These are phyloP conservation scores for Peronospora farinosa DNA, from an alignment of 352 stramenopile genomes.

Conservation along the genomic window DNA sequence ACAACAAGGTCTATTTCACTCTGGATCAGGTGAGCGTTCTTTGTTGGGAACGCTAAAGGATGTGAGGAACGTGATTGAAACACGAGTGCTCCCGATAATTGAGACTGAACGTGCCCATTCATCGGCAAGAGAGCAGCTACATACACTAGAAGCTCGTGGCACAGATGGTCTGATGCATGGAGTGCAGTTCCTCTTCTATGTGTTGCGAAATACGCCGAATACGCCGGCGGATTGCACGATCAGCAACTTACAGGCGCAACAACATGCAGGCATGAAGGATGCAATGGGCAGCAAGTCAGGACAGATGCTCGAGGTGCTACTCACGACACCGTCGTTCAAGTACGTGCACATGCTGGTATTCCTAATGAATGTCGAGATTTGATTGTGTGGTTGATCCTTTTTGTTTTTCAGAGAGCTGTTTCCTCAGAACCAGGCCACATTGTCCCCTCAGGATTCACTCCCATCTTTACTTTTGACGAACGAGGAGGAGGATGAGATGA, in stretches of 20 bases:
- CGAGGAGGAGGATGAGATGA: slow-evolving; percentile 70
- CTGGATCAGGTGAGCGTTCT: slow-evolving; percentile 63
- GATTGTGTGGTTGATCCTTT: slow-evolving; percentile 4
- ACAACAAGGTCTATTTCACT: slow-evolving; percentile 77
- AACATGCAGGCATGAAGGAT: slow-evolving; percentile 81
- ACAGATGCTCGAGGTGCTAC: slow-evolving; percentile 75
- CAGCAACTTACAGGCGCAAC: slow-evolving; percentile 71
- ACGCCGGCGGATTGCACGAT: slow-evolving; percentile 80
- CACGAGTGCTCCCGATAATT: slow-evolving; percentile 65
- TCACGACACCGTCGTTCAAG: slow-evolving; percentile 81
- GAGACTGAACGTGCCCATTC: slow-evolving; percentile 77
- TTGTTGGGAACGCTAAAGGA: slow-evolving; percentile 79
- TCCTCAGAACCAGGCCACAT: slow-evolving; percentile 26
- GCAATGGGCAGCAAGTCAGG: slow-evolving; percentile 81
- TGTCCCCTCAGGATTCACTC: slow-evolving; percentile 34
- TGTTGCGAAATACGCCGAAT: slow-evolving; percentile 79
- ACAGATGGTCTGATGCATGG: slow-evolving; percentile 81
- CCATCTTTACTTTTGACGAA: slow-evolving; percentile 57
- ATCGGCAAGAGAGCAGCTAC: slow-evolving; percentile 72
- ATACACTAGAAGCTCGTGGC: slow-evolving; percentile 67
- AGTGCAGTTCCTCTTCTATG: slow-evolving; percentile 84
- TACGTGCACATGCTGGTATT: slow-evolving; percentile 24
- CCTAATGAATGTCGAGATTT: background rate
- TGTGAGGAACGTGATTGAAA: slow-evolving; percentile 75
- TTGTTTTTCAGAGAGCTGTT: slow-evolving; percentile 45